A percentile compares a stretch with the other conserved stretches of the same genome.
Conservation (phyloP, 78 protist species). For the Dictyostelium brefeldianum region DNA sequence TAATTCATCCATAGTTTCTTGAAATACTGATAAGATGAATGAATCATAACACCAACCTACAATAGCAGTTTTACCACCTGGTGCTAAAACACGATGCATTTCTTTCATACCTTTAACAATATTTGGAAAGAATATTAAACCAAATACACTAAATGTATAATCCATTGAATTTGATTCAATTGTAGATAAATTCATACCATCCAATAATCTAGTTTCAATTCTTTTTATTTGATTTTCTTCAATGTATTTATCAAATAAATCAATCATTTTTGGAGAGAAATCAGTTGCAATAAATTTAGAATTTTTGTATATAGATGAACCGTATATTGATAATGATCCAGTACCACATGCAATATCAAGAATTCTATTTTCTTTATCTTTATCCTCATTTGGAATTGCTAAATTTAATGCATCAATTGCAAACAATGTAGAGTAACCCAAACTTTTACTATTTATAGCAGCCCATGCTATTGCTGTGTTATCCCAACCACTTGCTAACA, state of each 20-base stretch:
- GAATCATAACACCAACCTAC: not conserved
- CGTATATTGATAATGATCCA: constrained; percentile 27
- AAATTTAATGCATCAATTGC: not conserved
- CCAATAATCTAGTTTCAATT: constrained; percentile 38
- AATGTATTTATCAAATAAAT: not conserved
- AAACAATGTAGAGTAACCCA: not conserved
- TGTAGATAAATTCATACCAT: constrained; percentile 13
- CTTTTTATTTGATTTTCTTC: not conserved
- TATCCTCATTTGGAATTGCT: not conserved
- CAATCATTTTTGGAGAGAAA: not conserved
- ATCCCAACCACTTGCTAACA: not conserved
- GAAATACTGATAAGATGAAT: not conserved
- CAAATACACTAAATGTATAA: constrained; percentile 26
- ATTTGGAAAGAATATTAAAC: constrained; percentile 28
- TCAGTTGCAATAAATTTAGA: constrained; percentile 8
- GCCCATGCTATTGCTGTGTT: not conserved
- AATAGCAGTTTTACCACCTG: constrained; percentile 18
- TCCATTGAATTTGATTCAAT: not conserved
- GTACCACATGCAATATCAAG: constrained; percentile 52
- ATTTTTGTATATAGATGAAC: not conserved
- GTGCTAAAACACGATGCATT: constrained; percentile 32
- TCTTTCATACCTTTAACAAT: constrained; percentile 10
- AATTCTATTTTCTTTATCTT: not conserved
- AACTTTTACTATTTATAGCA: not conserved
- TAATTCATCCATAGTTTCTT: not conserved